Conservation (phyloP, 1,139 yeast genomes). For the Lodderomyces metapsilosis region DNA sequence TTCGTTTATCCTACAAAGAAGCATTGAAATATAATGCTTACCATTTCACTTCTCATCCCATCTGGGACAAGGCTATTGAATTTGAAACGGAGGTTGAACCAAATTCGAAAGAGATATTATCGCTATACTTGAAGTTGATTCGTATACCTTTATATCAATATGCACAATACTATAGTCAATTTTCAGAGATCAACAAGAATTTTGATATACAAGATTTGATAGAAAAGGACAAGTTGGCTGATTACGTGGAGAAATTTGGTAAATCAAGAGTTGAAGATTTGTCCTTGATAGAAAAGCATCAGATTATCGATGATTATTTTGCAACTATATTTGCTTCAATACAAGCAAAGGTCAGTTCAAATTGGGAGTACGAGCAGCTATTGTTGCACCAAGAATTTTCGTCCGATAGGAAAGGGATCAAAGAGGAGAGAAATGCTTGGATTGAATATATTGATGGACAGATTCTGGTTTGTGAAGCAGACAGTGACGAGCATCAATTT, state of each 20-base stretch:
- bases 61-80: conserved; percentile 65
- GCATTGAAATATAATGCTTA: conserved; percentile 47
- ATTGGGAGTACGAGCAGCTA: conserved; percentile 63
- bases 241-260: conserved; percentile 23
- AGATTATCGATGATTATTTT: conserved; percentile 42
- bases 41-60: conserved; percentile 58
- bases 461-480: conserved; percentile 16
- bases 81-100: conserved; percentile 33
- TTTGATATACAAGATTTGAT: conserved; percentile 34
- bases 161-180: conserved; percentile 58
- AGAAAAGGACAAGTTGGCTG: conserved; percentile 18
- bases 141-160: conserved; percentile 67
- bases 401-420: conserved; percentile 22
- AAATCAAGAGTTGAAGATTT: conserved; percentile 23
- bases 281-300: conserved; percentile 31
- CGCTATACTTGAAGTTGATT: conserved; percentile 43
- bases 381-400: conserved; percentile 47
- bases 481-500: conserved; percentile 6
- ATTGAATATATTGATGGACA: conserved; percentile 48
- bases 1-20: conserved; percentile 37
- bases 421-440: conserved; percentile 50
- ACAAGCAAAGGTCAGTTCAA: conserved; percentile 49
- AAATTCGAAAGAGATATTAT: conserved; percentile 27
- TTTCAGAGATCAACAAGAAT: conserved; percentile 39
- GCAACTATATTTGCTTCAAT: conserved; percentile 43